A percentile compares a stretch with the other conserved stretches of the same genome.
Evolutionary conservation across 176 grass and related monocot genomes (phyloP).

Genomic region (Hordeum marinum): DNA sequence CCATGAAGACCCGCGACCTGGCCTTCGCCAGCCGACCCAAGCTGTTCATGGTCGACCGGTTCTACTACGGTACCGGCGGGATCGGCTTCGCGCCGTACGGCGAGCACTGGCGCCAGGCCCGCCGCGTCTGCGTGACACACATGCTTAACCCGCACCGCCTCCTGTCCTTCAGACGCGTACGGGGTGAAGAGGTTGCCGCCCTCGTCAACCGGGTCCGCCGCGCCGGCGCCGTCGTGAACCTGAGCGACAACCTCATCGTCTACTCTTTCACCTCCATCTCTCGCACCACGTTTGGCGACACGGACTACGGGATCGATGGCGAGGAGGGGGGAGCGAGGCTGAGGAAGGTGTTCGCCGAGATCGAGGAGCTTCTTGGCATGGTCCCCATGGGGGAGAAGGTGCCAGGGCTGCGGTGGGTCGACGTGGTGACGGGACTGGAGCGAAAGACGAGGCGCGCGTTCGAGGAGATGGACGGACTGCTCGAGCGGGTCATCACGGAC

Average conservation of each 20-base stretch:
- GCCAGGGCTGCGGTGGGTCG: neutral
- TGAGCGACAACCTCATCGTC: neutral
- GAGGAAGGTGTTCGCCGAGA: neutral
- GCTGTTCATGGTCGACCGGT: neutral
- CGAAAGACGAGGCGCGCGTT: neutral
- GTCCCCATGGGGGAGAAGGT: neutral
- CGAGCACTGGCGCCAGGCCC: slow-evolving; percentile 1
- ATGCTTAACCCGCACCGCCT: neutral
- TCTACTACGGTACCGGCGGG: slow-evolving; percentile 2
- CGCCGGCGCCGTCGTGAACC: neutral
- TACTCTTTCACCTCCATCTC: neutral
- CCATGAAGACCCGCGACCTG: neutral
- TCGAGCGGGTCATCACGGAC: neutral
- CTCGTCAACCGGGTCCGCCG: neutral
- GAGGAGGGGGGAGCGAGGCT: neutral
- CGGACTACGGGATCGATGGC: neutral
- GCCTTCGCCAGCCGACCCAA: slow-evolving; percentile 1
- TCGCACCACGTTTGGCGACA: slow-evolving; percentile 2
- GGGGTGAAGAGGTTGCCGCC: neutral
- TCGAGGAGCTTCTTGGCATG: slow-evolving; percentile 4
- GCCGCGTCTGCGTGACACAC: neutral
- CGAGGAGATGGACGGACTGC: neutral
- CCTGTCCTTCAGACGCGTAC: neutral
- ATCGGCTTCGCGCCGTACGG: neutral
- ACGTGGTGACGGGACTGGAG: neutral